Conservation (phyloP, 768 basidiomycete genomes). For the Cystobasidium tubakii region DNA sequence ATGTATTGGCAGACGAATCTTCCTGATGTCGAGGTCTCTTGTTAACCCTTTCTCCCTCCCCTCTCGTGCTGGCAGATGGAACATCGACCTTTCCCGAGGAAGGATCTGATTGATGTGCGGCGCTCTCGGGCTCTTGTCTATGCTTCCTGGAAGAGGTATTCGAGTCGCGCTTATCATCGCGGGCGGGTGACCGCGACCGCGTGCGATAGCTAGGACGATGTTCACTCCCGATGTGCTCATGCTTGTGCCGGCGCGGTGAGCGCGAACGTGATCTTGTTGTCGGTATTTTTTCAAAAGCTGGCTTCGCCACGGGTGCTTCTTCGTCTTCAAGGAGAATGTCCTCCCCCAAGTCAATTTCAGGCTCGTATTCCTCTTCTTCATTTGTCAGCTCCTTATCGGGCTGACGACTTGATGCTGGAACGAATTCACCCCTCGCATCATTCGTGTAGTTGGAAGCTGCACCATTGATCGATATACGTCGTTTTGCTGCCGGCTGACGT, state of each 20-base stretch:
- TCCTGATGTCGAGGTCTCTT: background rate
- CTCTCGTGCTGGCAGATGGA: background rate
- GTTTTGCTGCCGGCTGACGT: background rate
- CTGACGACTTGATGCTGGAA: background rate
- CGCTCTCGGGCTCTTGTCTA: background rate
- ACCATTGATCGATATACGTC: slow-evolving; percentile 9
- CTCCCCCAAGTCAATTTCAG: background rate
- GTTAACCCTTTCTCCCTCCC: background rate
- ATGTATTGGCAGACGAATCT: background rate
- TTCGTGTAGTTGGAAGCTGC: background rate
- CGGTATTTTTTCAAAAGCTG: background rate
- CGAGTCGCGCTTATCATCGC: background rate
- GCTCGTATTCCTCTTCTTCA: background rate
- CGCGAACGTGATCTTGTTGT: background rate
- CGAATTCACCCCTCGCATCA: background rate
- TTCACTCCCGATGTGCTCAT: background rate
- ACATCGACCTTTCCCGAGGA: background rate
- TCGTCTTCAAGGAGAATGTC: background rate
- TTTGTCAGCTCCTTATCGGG: background rate
- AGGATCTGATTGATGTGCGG: too few species aligned
- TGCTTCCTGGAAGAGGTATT: background rate
- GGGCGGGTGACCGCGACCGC: background rate
- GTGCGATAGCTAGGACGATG: background rate
- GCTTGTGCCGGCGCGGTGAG: background rate
- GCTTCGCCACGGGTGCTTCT: background rate